Conservation (phyloP, 371 early-diverging fungal genomes). For the Chytridium lagenaria region DNA sequence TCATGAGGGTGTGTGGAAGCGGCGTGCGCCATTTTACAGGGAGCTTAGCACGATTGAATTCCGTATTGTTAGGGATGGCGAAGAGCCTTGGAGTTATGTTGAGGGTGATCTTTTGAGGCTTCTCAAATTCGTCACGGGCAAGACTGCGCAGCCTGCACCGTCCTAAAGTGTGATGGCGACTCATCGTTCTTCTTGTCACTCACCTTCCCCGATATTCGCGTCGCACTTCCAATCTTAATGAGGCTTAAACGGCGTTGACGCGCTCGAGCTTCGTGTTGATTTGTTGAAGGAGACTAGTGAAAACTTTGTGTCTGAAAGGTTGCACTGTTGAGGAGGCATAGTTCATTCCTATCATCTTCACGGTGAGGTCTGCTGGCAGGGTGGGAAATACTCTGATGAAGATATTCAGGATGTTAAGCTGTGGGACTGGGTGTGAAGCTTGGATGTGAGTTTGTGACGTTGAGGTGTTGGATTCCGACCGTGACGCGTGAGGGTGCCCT, state of each 20-base stretch:
- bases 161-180: conserved; percentile 34
- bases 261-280: conserved; percentile 94
- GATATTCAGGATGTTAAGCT: conserved; percentile 67
- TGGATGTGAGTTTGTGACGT: conserved; percentile 96
- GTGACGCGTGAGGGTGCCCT: conserved; percentile 42
- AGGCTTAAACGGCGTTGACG: conserved; percentile 81
- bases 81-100: conserved; percentile 51
- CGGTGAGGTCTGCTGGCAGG: conserved; percentile 90
- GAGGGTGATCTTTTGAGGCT: conserved; percentile 74
- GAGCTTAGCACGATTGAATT: conserved; percentile 85
- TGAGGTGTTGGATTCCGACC: conserved; percentile 63
- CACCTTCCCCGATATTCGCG: conserved; percentile 76
- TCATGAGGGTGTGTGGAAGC: conserved; percentile 77
- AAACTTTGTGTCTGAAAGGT: conserved; percentile 78
- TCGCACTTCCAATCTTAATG: conserved; percentile 56
- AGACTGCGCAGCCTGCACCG: not conserved
- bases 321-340: conserved; percentile 72
- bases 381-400: conserved; percentile 80
- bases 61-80: conserved; percentile 51
- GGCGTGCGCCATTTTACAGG: conserved; percentile 78
- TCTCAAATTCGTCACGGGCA: conserved; percentile 56
- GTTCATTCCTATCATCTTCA: conserved; percentile 87
- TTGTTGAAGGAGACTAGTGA: conserved; percentile 65
- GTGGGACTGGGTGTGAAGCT: conserved; percentile 74
- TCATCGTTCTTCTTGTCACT: conserved; percentile 84